A percentile compares a stretch with the other conserved stretches of the same genome.
Evolutionary conservation across 768 basidiomycete genomes (phyloP).

Genomic region (Lactarius hengduanensis): DNA sequence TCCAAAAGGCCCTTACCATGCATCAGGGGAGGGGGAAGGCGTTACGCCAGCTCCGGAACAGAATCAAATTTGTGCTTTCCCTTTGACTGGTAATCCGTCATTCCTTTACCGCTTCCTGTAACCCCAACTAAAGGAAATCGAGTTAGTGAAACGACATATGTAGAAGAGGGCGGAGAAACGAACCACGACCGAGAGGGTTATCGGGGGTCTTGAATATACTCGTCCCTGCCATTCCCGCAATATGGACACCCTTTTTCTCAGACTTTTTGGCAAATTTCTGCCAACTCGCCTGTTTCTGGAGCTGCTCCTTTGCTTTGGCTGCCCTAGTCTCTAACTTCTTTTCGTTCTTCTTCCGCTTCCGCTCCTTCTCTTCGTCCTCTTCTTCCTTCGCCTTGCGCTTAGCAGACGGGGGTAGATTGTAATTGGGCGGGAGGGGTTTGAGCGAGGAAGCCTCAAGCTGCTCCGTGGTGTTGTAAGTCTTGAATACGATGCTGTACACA

Average conservation of each 20-base stretch:
- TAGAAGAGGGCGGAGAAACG: conserved; percentile 35
- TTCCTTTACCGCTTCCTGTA: conserved; percentile 25
- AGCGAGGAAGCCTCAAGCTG: conserved; percentile 70
- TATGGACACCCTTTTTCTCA: conserved; percentile 89
- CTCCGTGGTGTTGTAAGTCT: conserved; percentile 90
- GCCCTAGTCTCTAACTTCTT: conserved; percentile 85
- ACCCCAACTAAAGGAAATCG: conserved; percentile 18
- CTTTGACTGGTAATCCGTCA: conserved; percentile 29
- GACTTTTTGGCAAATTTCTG: conserved; percentile 95
- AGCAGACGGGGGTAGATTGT: conserved; percentile 42
- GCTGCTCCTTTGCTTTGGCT: conserved; percentile 86
- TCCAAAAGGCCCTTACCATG: conserved; percentile 10
- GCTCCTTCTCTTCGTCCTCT: conserved; percentile 85
- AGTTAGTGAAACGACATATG: conserved; percentile 6
- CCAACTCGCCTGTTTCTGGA: conserved; percentile 81
- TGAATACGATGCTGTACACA: conserved; percentile 88
- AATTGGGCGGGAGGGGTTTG: conserved; percentile 63
- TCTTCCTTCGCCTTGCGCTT: conserved; percentile 79
- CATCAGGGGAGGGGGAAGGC: not conserved
- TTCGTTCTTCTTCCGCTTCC: conserved; percentile 94
- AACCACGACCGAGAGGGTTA: conserved; percentile 84
- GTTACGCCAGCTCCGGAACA: conserved; percentile 16
- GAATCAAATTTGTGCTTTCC: conserved; percentile 29
- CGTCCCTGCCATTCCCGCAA: conserved; percentile 83
- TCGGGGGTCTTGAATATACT: conserved; percentile 96